Base-by-base conservation (phyloP, 2,329 filamentous ascomycete genomes). In the Trichoderma polysporum region DNA sequence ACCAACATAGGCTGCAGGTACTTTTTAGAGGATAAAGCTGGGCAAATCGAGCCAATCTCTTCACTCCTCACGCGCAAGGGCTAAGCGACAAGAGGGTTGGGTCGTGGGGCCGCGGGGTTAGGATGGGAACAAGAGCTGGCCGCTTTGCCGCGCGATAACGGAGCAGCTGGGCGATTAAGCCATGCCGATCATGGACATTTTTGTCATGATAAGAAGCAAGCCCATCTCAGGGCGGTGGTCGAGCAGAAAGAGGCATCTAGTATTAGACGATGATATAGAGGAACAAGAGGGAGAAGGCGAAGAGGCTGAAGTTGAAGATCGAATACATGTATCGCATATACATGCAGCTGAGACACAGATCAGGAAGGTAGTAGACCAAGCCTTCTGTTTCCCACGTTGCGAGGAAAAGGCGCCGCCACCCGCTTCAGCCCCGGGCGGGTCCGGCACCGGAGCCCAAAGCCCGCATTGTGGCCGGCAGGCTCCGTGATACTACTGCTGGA, bases 361-460 rank as follows among this genome's bases (percentile, higher is more conserved):
- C 47, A 5, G 47, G 25, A 50, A 50, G 27, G 54, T 37, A 19
- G 15, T 17, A 17, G 29, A 45, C 22, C 41, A 22, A 45, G 41
- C 17, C 37, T 45, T n/a, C n/a, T n/a, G 19, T 10, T 45, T 19
- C 41, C 19, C 19, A 22, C 41, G 22, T 45, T 12, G n/a, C 13
- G 10, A n/a, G n/a, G 17, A 41, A 59, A 65, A 47, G 29, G 45
- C 58, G 58, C 58, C 58, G 58, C 58, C 58, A 50, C 58, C 58
- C 60, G 31, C 37, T 45, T 12, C 33, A 33, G 27, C 54, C n/a
- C 52, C 66, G 66, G 66, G 59, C 67, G 59, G 47, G 67, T 66
- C 59, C 63, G 63, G 68, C 49, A 68, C 67, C 68, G 68, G 68
- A 68, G 62, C 52, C 58, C 29, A 47, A 27, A 29, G 35, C 37